A percentile compares a stretch with the other conserved stretches of the same genome.
These are phyloP conservation scores for Colletotrichum lindemuthianum DNA, from an alignment of 2,329 filamentous ascomycete species.

Conservation along the genomic window DNA sequence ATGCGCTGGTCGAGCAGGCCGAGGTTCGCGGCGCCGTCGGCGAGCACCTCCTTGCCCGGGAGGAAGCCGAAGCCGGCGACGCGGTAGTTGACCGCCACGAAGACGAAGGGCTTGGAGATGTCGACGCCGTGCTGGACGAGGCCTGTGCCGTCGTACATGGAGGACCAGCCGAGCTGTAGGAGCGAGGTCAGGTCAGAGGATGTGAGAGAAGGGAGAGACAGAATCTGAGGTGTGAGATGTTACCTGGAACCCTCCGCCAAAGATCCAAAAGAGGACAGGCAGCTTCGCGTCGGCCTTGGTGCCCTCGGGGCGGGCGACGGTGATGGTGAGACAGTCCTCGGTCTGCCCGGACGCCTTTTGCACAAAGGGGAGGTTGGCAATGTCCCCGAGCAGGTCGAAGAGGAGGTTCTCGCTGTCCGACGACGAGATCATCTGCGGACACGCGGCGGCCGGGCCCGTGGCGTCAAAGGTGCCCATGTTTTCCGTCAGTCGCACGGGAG, in stretches of 20 bases:
- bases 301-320: constrained; percentile 57
- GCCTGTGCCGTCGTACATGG: constrained; percentile 49
- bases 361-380: constrained; percentile 56
- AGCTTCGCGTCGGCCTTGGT: constrained; percentile 54
- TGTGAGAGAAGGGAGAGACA: constrained; percentile 1
- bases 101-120: constrained; percentile 66
- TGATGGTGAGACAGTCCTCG: constrained; percentile 64
- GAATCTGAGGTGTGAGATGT: too few species aligned
- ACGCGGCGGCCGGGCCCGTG: constrained; percentile 58
- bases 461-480: constrained; percentile 63
- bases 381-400: constrained; percentile 48
- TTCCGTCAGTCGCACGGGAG: constrained; percentile 62
- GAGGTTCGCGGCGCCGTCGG: constrained; percentile 66
- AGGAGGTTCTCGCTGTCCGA: constrained; percentile 40
- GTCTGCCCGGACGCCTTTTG: constrained; percentile 52
- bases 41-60: constrained; percentile 63
- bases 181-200: neutral
- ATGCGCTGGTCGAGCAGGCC: constrained; percentile 70
- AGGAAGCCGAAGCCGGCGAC: constrained; percentile 71
- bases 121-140: constrained; percentile 48
- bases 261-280: constrained; percentile 68
- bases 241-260: constrained; percentile 59
- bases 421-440: constrained; percentile 65
- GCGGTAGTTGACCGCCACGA: constrained; percentile 73
- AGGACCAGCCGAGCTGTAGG: constrained; percentile 42